Percentiles rank a stretch among this genome's conserved stretches.
Evolutionary conservation across 306 rosid genomes (phyloP).

Genomic region (Glycyrrhiza uralensis): DNA sequence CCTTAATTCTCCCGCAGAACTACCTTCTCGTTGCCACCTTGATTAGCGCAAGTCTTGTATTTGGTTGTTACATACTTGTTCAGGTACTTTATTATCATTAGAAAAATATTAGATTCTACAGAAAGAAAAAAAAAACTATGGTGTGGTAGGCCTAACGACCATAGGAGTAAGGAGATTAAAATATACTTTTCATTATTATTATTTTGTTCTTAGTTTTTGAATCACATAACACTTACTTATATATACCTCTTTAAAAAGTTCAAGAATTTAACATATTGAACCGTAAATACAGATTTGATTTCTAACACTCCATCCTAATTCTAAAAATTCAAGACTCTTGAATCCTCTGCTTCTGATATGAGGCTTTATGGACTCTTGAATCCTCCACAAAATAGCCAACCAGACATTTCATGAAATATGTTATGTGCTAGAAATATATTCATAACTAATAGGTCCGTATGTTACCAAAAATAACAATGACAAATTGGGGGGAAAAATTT

Average conservation of each 20-base stretch:
- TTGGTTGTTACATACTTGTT: constrained; percentile 28
- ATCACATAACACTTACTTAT: neutral
- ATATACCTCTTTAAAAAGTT: neutral
- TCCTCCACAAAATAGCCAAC: no score
- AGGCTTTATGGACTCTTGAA: no score
- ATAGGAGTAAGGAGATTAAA: neutral
- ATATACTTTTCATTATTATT: neutral
- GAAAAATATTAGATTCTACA: neutral
- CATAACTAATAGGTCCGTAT: no score
- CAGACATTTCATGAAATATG: no score
- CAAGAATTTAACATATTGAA: neutral
- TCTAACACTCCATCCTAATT: neutral
- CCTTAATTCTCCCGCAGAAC: constrained; percentile 16
- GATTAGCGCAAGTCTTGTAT: constrained; percentile 34
- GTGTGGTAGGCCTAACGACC: neutral
- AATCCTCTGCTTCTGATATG: no score
- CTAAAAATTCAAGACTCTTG: neutral
- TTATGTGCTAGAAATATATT: no score
- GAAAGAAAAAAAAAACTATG: neutral
- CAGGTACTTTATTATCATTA: constrained; percentile 12
- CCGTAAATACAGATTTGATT: neutral
- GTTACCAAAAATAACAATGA: no score
- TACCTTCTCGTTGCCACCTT: constrained; percentile 33
- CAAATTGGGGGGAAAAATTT: no score
- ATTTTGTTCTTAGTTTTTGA: neutral